A percentile compares a stretch with the other conserved stretches of the same genome.
Evolutionary conservation across 345 rosid species (phyloP).

Genomic region (Triadica sebifera): DNA sequence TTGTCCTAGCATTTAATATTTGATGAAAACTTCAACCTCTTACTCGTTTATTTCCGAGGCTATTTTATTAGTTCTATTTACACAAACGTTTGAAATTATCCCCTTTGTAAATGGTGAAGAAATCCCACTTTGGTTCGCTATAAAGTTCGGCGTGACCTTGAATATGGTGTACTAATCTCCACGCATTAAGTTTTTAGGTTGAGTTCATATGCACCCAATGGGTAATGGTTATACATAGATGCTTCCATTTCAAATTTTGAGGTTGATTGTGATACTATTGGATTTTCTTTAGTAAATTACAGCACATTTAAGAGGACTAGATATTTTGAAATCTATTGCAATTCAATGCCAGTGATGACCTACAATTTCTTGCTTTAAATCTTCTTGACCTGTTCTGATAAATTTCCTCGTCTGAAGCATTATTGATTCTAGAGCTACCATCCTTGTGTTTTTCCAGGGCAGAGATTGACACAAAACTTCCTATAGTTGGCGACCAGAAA

Average conservation of each 20-base stretch:
- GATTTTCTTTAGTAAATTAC: neutral
- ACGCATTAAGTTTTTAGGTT: neutral
- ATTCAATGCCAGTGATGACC: neutral
- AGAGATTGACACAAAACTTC: slow-evolving; percentile 88
- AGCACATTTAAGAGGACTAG: neutral
- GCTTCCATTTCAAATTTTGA: slow-evolving; percentile 8
- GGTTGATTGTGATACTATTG: neutral
- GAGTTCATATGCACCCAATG: neutral
- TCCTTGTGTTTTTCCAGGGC: slow-evolving; percentile 40
- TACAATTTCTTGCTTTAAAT: neutral
- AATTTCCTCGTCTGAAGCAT: neutral
- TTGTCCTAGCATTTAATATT: neutral
- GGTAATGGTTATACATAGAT: neutral
- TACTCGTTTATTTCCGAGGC: neutral
- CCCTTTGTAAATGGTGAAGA: too few species aligned
- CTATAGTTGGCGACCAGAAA: slow-evolving; percentile 73
- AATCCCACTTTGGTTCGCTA: neutral
- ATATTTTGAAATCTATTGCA: neutral
- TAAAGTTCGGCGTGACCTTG: neutral
- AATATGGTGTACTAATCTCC: neutral
- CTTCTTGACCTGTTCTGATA: neutral
- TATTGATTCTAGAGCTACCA: neutral
- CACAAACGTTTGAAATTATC: neutral
- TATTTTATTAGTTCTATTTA: neutral
- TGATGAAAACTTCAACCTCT: neutral